Evolutionary conservation across 1,139 yeast genomes (phyloP).

Genomic region (Nematodospora anomalae): DNA sequence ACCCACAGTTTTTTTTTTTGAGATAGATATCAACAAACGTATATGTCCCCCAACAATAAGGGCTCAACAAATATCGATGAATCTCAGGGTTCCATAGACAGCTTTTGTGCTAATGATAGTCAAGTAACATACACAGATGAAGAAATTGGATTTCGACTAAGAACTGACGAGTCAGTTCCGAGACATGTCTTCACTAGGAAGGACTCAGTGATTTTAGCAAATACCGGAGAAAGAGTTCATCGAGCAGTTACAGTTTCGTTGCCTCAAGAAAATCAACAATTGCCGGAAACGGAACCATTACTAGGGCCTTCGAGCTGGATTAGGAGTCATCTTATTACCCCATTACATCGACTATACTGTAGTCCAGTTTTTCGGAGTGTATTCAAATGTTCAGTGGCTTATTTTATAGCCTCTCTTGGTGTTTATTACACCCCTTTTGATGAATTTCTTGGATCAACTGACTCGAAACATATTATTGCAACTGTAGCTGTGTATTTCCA

Average conservation of each 20-base stretch:
- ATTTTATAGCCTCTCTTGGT: slow-evolving; percentile 68
- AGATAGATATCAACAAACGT: no score
- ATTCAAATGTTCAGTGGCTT: slow-evolving; percentile 69
- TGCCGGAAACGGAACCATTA: slow-evolving; percentile 1
- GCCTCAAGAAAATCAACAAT: slow-evolving; percentile 5
- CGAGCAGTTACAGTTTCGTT: slow-evolving; percentile 22
- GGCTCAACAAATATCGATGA: slow-evolving; percentile 3
- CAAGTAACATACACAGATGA: slow-evolving; percentile 1
- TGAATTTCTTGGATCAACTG: slow-evolving; percentile 59
- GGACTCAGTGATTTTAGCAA: slow-evolving; percentile 42
- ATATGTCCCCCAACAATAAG: background rate
- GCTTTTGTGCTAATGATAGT: slow-evolving; percentile 1
- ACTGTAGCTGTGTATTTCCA: slow-evolving; percentile 85
- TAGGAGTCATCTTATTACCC: slow-evolving; percentile 1
- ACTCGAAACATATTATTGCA: slow-evolving; percentile 78
- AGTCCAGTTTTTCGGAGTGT: slow-evolving; percentile 33
- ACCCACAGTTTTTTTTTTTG: no score
- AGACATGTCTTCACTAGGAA: slow-evolving; percentile 21
- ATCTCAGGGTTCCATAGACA: slow-evolving; percentile 7
- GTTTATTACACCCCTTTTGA: slow-evolving; percentile 68
- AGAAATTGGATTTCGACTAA: slow-evolving; percentile 1
- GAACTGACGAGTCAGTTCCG: slow-evolving; percentile 11
- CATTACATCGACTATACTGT: slow-evolving; percentile 12
- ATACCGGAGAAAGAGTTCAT: slow-evolving; percentile 42
- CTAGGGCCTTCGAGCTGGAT: background rate